A percentile compares a stretch with the other conserved stretches of the same genome.
Conservation (phyloP, 805 yeast genomes). For the Teunomyces cretensis region DNA sequence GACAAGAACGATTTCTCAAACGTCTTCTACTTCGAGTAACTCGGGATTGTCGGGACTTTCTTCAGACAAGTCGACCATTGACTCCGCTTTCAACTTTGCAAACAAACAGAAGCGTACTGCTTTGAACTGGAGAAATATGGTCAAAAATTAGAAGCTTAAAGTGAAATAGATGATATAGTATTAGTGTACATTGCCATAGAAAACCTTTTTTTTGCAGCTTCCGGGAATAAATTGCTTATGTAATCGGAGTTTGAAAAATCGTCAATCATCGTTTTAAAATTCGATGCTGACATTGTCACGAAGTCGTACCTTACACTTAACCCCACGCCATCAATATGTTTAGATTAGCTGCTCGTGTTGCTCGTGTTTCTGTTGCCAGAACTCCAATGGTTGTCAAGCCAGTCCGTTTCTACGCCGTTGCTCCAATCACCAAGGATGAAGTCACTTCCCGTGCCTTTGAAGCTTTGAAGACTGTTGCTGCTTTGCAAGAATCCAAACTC, state of each 20-base stretch:
- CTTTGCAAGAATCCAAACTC: slow-evolving; percentile 45
- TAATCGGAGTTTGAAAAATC: slow-evolving; percentile 2
- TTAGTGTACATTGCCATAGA: not conserved
- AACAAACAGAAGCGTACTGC: slow-evolving; percentile 32
- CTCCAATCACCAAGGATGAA: slow-evolving; percentile 71
- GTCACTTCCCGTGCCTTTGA: slow-evolving; percentile 79
- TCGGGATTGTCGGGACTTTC: slow-evolving; percentile 30
- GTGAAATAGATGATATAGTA: too few species aligned
- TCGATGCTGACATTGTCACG: not conserved
- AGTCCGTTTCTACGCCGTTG: slow-evolving; percentile 56
- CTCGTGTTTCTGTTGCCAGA: slow-evolving; percentile 34
- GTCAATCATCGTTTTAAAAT: slow-evolving; percentile 1
- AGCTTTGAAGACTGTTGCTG: slow-evolving; percentile 61
- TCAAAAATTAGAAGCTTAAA: slow-evolving; percentile 4
- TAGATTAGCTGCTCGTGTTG: slow-evolving; percentile 51
- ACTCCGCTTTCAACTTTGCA: slow-evolving; percentile 6
- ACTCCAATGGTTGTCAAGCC: slow-evolving; percentile 29
- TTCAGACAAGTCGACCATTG: slow-evolving; percentile 16
- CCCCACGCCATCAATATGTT: slow-evolving; percentile 37
- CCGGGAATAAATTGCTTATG: not conserved
- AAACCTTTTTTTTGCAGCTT: not conserved
- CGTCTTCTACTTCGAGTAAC: slow-evolving; percentile 23
- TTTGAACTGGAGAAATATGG: slow-evolving; percentile 36
- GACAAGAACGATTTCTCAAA: slow-evolving; percentile 19
- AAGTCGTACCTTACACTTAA: slow-evolving; percentile 1